phyloP scores from a whole-genome alignment of 331 rosid species.

The Pyracantha coccinea region DNA sequence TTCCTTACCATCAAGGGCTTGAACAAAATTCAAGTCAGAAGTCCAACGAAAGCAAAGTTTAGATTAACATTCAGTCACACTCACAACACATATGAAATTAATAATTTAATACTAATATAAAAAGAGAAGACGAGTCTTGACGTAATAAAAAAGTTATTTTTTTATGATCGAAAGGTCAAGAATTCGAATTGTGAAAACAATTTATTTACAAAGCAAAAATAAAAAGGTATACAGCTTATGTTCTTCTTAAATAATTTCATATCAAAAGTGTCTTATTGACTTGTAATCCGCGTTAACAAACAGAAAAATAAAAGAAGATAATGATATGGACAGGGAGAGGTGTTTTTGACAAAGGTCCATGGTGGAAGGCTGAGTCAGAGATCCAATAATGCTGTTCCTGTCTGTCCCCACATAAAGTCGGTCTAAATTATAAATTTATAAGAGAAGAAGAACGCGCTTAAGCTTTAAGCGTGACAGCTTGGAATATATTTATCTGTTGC shows the following conservation, averaged over 20 bases:
- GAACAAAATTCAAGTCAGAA: background rate
- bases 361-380: conserved; percentile 39
- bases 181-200: no score
- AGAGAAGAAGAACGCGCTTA: conserved; percentile 21
- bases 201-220: rapidly evolving
- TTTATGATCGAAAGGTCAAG: no score
- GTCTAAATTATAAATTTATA: background rate
- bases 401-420: conserved; percentile 25
- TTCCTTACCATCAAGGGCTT: background rate
- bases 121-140: no score
- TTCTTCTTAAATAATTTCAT: no score
- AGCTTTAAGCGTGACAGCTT: conserved; percentile 1
- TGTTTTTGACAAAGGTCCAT: background rate
- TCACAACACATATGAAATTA: no score
- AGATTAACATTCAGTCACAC: background rate
- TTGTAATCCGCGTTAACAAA: no score
- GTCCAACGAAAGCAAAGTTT: background rate
- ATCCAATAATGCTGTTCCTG: background rate
- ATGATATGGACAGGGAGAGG: background rate
- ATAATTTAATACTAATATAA: no score
- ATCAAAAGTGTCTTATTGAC: no score
- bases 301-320: no score
- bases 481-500: background rate
- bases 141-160: no score
- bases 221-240: rapidly evolving